phyloP scores from a whole-genome alignment of 2,329 filamentous ascomycete genomes.

The Metarhizium album region DNA sequence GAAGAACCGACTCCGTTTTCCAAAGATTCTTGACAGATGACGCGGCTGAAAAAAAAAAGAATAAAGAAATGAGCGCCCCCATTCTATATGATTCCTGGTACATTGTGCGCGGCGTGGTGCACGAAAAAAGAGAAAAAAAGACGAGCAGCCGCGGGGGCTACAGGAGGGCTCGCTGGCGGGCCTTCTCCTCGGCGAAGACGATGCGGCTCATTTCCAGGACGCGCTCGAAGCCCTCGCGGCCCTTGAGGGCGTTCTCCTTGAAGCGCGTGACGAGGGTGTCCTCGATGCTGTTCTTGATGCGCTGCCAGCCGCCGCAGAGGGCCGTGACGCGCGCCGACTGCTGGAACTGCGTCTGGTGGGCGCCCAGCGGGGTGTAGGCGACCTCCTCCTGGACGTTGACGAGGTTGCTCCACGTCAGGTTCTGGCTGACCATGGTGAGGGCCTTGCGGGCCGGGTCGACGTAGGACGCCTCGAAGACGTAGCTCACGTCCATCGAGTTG shows the following conservation, averaged over 20 bases:
- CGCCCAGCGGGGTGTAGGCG: constrained; percentile 56
- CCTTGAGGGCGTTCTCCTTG: constrained; percentile 81
- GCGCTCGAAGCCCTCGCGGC: constrained; percentile 87
- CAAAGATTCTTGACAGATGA: no score
- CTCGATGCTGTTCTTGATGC: constrained; percentile 92
- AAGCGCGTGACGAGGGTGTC: constrained; percentile 83
- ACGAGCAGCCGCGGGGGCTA: no score
- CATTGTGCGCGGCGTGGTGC: not conserved
- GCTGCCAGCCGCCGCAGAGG: constrained; percentile 91
- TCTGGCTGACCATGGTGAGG: constrained; percentile 93
- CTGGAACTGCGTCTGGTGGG: constrained; percentile 63
- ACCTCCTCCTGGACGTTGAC: constrained; percentile 90
- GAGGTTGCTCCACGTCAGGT: constrained; percentile 86
- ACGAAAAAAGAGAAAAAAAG: not conserved
- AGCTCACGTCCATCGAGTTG: constrained; percentile 60
- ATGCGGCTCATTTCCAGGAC: constrained; percentile 88
- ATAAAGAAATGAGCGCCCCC: not conserved
- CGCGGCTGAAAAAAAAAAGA: no score
- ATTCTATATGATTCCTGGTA: not conserved
- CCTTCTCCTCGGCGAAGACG: constrained; percentile 83
- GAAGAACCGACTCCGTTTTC: not conserved
- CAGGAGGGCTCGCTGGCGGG: constrained; percentile 30
- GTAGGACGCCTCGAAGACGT: constrained; percentile 92
- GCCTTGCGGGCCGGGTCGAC: constrained; percentile 76
- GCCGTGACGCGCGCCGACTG: constrained; percentile 92